phyloP scores from a whole-genome alignment of 2,329 filamentous ascomycete genomes.

The Fusarium pilosicola region DNA sequence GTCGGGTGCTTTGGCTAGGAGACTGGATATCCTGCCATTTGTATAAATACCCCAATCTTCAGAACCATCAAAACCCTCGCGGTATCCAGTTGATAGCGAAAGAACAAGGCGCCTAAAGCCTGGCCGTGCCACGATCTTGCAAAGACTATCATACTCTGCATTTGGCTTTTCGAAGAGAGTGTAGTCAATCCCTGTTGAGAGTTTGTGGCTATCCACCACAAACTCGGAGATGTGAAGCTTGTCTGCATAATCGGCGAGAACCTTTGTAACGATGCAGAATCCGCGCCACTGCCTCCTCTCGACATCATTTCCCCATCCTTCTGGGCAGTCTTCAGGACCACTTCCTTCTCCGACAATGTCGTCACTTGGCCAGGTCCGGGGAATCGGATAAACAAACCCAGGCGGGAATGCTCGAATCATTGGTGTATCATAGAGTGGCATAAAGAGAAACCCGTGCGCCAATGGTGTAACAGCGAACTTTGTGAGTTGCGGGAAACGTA shows the following conservation, averaged over 20 bases:
- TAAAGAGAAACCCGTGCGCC: background rate
- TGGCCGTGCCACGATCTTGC: background rate
- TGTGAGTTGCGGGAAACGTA: background rate
- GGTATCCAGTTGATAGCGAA: background rate
- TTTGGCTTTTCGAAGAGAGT: background rate
- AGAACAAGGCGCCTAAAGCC: background rate
- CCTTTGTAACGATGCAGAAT: background rate
- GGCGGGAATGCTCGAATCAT: slow-evolving; percentile 8
- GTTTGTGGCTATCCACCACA: background rate
- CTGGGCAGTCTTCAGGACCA: background rate
- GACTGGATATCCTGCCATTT: background rate
- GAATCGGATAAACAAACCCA: slow-evolving; percentile 1
- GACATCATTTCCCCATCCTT: background rate
- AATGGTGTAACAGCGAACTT: background rate
- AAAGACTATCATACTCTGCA: background rate
- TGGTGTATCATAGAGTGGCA: background rate
- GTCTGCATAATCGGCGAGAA: background rate
- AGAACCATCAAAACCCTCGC: background rate
- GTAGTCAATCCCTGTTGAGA: background rate
- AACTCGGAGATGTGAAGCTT: background rate
- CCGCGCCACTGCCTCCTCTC: background rate
- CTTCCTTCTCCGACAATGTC: rapidly evolving
- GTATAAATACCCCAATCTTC: background rate
- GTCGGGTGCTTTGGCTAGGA: background rate
- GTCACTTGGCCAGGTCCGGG: background rate